Percentiles rank a stretch among this genome's conserved stretches.
Evolutionary conservation across 208 protist species (phyloP).

Genomic region (Crithidia fasciculata): DNA sequence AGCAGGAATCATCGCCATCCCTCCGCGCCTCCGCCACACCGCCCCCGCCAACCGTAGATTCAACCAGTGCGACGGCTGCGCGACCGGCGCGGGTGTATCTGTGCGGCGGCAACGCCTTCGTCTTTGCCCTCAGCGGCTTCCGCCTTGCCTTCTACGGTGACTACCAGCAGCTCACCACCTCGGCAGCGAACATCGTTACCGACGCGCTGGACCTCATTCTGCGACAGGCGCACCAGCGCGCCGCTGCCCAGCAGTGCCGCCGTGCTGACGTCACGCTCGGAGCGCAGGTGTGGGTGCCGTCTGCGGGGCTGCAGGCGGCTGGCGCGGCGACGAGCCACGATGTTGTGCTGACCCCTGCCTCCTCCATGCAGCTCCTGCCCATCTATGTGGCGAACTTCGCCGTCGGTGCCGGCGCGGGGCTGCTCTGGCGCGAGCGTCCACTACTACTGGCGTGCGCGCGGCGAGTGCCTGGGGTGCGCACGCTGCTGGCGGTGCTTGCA

Average conservation of each 20-base stretch:
- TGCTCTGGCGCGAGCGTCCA: conserved; percentile 19
- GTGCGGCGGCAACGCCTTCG: conserved; percentile 48
- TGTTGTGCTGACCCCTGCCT: conserved; percentile 32
- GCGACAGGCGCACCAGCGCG: conserved; percentile 25
- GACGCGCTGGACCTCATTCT: conserved; percentile 29
- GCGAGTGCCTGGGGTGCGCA: conserved; percentile 19
- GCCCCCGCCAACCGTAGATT: not conserved
- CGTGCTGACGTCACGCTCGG: not conserved
- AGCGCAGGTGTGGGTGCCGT: conserved; percentile 17
- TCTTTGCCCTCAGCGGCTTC: conserved; percentile 61
- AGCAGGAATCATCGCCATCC: not conserved
- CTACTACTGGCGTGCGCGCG: conserved; percentile 7
- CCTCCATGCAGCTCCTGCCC: conserved; percentile 41
- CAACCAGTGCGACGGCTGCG: not conserved
- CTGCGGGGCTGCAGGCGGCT: conserved; percentile 1
- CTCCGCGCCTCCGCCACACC: conserved; percentile 1
- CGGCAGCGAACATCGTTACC: conserved; percentile 33
- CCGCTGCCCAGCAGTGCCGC: conserved; percentile 15
- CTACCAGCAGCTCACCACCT: conserved; percentile 33
- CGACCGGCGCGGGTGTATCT: conserved; percentile 29
- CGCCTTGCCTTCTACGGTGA: conserved; percentile 45
- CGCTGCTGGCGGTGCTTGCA: conserved; percentile 12
- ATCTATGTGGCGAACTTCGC: conserved; percentile 39
- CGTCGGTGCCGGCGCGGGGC: conserved; percentile 26
- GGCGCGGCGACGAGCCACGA: conserved; percentile 12